Base-by-base conservation (phyloP, 2,329 filamentous ascomycete species). In the Colletotrichum scovillei region DNA sequence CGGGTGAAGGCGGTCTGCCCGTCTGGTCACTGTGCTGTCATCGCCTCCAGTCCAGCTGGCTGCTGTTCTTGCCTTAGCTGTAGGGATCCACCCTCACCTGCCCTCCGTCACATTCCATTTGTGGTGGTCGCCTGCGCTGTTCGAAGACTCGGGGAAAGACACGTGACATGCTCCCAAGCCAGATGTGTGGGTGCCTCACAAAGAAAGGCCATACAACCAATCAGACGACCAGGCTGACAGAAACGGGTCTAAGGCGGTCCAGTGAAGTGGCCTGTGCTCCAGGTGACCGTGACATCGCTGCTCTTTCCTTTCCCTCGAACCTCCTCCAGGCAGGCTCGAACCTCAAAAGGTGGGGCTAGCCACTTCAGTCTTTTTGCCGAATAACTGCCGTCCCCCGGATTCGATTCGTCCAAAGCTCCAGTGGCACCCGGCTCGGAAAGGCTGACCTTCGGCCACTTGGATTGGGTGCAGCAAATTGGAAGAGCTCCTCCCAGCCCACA, bases 101-200 rank as follows among this genome's bases (percentile, higher is more conserved):
- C 67, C 67, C 56, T 55, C 52, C 30, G 9, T 46, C 7, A 19
- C 64, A 26, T 14, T 19, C 9, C 42, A 49, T 68, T 52, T 38
- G 30, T 22, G 16, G n/a, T 19, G 55, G 22, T 66, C 16, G 60
- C 38, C 59, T 63, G 67, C 26, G 63, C 55, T 49, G 52, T 19
- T 49, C 11, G 49, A 14, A n/a, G 32, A 28, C 16, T n/a, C 14
- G 79, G 80, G 1, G 30, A 58, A 74, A 81, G 2, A 24, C 72
- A 74, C 72, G 72, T 74, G 72, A 74, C 63, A 32, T 4, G 2
- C 9, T 58, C 5, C 16, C 8, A 42, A 8, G 16, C 16, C 14
- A 42, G 38, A 42, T 42, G 16, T 19, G 38, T 42, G 38, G 16
- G 16, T 42, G 38, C 38, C 38, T 42, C 5, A n/a, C n/a, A 30